A percentile compares a stretch with the other conserved stretches of the same genome.
phyloP scores from a whole-genome alignment of 2,329 filamentous ascomycete genomes.

The Aureobasidium melanogenum region DNA sequence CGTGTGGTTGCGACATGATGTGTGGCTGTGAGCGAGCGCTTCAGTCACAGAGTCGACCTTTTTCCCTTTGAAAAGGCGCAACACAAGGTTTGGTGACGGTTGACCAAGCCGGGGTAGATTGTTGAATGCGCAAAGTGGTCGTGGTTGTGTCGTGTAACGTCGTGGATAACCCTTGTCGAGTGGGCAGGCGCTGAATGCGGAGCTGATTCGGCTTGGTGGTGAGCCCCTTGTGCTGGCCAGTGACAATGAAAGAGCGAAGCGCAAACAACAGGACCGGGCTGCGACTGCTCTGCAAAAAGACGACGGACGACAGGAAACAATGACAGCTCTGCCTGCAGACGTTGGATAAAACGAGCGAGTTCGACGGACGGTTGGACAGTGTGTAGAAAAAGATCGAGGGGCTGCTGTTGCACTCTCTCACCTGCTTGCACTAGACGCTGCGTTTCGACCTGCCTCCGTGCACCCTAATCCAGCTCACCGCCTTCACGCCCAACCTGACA shows the following conservation, averaged over 20 bases:
- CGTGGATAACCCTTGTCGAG: background rate
- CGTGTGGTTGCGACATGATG: conserved; percentile 10
- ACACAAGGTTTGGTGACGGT: background rate
- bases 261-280: background rate
- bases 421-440: background rate
- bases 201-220: background rate
- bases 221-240: background rate
- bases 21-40: background rate
- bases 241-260: background rate
- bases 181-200: background rate
- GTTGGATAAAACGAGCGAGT: background rate
- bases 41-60: background rate
- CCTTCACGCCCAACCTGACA: background rate
- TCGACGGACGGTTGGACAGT: background rate
- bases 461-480: background rate
- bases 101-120: background rate
- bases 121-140: background rate
- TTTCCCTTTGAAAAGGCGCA: background rate
- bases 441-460: background rate
- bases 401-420: conserved; percentile 4
- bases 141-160: conserved; percentile 2
- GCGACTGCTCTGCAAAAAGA: background rate
- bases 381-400: background rate
- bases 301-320: background rate
- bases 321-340: background rate